Evolutionary conservation across 306 rosid species (phyloP).

Genomic region (Cyclanthera cordifolia): DNA sequence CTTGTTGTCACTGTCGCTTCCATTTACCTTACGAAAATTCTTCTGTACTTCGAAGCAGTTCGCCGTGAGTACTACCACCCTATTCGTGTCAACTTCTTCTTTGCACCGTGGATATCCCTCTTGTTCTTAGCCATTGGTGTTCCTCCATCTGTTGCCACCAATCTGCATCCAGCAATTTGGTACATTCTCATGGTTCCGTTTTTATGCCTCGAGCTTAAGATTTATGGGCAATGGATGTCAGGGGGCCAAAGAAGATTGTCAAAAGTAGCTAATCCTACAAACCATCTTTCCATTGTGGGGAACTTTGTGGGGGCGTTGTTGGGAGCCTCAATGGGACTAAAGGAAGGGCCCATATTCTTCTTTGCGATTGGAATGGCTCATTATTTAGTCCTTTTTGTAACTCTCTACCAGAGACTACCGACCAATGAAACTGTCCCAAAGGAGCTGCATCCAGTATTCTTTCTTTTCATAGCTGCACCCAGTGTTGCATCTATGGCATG

Average conservation of each 20-base stretch:
- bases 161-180: constrained; percentile 49
- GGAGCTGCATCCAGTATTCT: constrained; percentile 87
- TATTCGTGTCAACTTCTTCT: constrained; percentile 77
- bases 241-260: constrained; percentile 82
- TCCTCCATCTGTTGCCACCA: constrained; percentile 47
- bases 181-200: constrained; percentile 74
- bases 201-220: constrained; percentile 66
- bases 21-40: constrained; percentile 41
- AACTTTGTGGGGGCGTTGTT: constrained; percentile 82
- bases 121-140: constrained; percentile 60
- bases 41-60: constrained; percentile 79
- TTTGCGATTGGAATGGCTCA: constrained; percentile 80
- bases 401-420: constrained; percentile 83
- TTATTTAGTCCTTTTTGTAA: constrained; percentile 66
- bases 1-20: constrained; percentile 25
- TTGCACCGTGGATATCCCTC: constrained; percentile 79
- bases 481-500: constrained; percentile 92
- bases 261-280: constrained; percentile 78
- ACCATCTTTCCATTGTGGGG: constrained; percentile 70
- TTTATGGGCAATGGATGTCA: constrained; percentile 98
- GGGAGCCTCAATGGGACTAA: constrained; percentile 81
- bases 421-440: constrained; percentile 83
- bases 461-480: constrained; percentile 89
- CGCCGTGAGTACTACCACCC: constrained; percentile 87
- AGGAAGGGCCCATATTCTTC: constrained; percentile 84